Base-by-base conservation (phyloP, 768 basidiomycete genomes). In the Suillus paluster region DNA sequence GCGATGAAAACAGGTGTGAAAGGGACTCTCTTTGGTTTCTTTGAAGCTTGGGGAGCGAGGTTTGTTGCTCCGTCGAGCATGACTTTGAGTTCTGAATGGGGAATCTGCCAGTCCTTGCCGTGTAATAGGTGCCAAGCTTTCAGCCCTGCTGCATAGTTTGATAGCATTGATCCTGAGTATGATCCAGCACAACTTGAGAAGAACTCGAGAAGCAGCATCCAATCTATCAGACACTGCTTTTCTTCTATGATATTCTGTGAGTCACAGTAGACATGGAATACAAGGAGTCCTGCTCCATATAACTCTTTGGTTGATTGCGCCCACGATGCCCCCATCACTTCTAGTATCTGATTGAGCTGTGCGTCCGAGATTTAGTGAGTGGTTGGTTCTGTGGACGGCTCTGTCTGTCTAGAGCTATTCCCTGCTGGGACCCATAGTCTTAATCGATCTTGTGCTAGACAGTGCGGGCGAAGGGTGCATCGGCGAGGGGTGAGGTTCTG, bases 251-350 rank as follows among this genome's bases (percentile, higher is more conserved):
- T 61, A 3, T 30, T 19, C 1, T 59, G 50, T 0, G 30, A 33
- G 58, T 84, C 77, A 55, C 81, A 82, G n/a, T n/a, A n/a, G n/a
- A n/a, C n/a, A n/a, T n/a, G n/a, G 56, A 75, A 81, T 0, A 75
- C 67, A 44, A 82, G 81, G 49, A 50, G 83, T 0, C 68, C 63
- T 0, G 77, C 61, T 0, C 77, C 78, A 62, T 84, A 82, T 0
- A 73, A 67, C 25, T 71, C 70, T 2, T 60, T 42, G 0, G 80
- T 83, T 8, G 64, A 58, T 4, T 68, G 62, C 0, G 66, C 72
- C 73, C 73, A 81, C 0, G 73, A 70, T 1, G 45, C 33, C 1
- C 33, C 27, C 5, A 78, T 61, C 0, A 78, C 72, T 0, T 59
- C 57, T 0, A 61, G 53, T 3, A 82, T 71, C 0, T n/a, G n/a